Percentiles rank a stretch among this genome's conserved stretches.
Evolutionary conservation across 2,329 filamentous ascomycete genomes (phyloP).

Genomic region (Lecanoromycetidae sp.): DNA sequence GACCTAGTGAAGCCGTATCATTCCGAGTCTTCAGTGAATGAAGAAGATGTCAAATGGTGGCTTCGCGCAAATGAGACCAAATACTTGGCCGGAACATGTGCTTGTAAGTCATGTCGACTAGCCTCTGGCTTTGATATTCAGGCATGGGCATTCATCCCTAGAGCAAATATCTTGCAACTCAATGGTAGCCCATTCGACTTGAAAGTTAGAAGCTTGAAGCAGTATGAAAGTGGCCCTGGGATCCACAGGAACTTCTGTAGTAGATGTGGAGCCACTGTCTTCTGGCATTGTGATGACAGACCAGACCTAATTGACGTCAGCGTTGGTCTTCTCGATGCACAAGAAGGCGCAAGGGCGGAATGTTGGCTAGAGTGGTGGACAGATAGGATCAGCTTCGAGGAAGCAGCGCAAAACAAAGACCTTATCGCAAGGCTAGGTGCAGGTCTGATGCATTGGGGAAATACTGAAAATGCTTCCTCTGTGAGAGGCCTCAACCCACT

Average conservation of each 20-base stretch:
- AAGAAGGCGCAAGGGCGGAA: constrained; percentile 40
- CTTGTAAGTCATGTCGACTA: constrained; percentile 51
- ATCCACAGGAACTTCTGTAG: constrained; percentile 47
- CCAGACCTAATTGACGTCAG: constrained; percentile 46
- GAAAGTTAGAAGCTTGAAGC: constrained; percentile 34
- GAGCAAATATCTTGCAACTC: constrained; percentile 42
- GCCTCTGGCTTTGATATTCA: constrained; percentile 51
- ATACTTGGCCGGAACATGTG: constrained; percentile 50
- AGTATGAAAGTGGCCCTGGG: constrained; percentile 42
- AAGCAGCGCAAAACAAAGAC: constrained; percentile 30
- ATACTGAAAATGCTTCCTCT: neutral
- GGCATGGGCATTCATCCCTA: constrained; percentile 53
- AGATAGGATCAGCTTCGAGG: constrained; percentile 40
- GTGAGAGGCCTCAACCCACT: neutral
- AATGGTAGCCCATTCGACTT: constrained; percentile 27
- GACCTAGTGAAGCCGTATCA: constrained; percentile 39
- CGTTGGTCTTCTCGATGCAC: constrained; percentile 38
- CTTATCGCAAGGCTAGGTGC: constrained; percentile 14
- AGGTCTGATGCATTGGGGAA: constrained; percentile 3
- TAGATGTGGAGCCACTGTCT: constrained; percentile 46
- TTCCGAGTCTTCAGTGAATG: constrained; percentile 29
- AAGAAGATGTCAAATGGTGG: constrained; percentile 46
- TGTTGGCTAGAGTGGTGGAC: constrained; percentile 47
- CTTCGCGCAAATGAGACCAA: constrained; percentile 36
- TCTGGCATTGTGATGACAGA: constrained; percentile 40